phyloP scores from a whole-genome alignment of 257 asterid genomes.

The Schizonepeta tenuifolia region DNA sequence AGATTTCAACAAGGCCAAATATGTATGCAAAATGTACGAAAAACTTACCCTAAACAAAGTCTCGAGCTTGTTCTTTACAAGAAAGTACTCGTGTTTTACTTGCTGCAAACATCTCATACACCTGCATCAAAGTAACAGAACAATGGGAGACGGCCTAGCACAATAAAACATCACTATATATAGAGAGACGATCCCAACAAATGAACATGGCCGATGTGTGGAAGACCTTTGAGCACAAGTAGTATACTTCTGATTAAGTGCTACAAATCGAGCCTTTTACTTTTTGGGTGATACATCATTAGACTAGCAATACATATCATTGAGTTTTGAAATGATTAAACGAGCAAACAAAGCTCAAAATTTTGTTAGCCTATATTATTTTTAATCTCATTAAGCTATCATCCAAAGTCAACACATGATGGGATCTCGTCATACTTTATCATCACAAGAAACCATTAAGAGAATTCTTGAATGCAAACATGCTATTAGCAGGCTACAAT shows the following conservation, averaged over 20 bases:
- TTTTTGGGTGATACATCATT: neutral
- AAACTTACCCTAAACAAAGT: slow-evolving; percentile 65
- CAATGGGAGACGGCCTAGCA: neutral
- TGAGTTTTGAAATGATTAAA: neutral
- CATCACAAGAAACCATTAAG: neutral
- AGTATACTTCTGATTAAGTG: neutral
- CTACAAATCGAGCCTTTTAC: neutral
- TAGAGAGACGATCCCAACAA: neutral
- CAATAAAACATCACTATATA: neutral
- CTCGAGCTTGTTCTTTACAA: slow-evolving; percentile 79
- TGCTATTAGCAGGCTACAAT: neutral
- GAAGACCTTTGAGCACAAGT: neutral
- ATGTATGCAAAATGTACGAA: neutral
- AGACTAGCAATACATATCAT: neutral
- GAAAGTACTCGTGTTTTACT: slow-evolving; percentile 58
- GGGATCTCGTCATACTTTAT: neutral
- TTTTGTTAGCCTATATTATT: too few species aligned
- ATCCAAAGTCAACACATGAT: too few species aligned
- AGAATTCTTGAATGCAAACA: neutral
- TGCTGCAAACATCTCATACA: slow-evolving; percentile 73
- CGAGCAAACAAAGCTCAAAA: too few species aligned
- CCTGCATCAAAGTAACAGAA: slow-evolving; percentile 43
- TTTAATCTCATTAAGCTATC: too few species aligned
- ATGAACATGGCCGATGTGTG: neutral
- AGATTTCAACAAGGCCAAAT: neutral